Evolutionary conservation across 352 stramenopile species (phyloP), one percentile per base, ranked within the genome.

Genomic region (Stephanocyclus meneghinianus): DNA sequence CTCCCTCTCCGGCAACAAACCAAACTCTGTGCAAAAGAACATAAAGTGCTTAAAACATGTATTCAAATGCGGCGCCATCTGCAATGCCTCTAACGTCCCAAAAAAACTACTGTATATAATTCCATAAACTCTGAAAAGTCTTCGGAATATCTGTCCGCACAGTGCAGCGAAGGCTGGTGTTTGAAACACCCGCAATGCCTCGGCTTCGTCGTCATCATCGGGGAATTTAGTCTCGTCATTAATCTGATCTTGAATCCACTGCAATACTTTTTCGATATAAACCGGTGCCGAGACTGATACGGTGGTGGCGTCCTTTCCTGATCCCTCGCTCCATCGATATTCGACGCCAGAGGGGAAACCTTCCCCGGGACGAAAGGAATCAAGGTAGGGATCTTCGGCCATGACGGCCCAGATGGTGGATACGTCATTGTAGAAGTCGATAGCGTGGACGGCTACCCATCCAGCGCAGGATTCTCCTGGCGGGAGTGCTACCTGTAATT

Each of bases 1-100:
- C 83, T 98, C 95, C 61, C 95, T 93, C 80, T 96, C 95, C 65
- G 96, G 94, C 16, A 98, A 92, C 35, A 98, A 86, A 13, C 96
- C 93, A 81, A 98, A 98, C 79, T 97, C 94, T 15, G 90, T 96
- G 76, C 96, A 96, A 85, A 99, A 98, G 51, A 97, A 95, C 89
- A 98, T 97, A 72, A 99, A 99, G 85, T 98, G 96, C 81, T 99
- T 99, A 88, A 99, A 98, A 79, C 95, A 98, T 66, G 96, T 98
- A 88, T 99, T 99, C 61, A 99, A 90, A 83, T 98, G 95, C 37
- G 96, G 95, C 71, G 97, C 95, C 64, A 97, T 97, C 26, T 95
- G 95, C 40, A 98, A 90, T 56, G 91, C 93, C 66, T 98, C 94
- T 76, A 98, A 93, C 61, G 97, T 98, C 71, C 96, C 92, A 69